Evolutionary conservation across 1,139 yeast species (phyloP), one percentile per base, ranked within the genome.

Genomic region (Debaryomyces psychrophilus): DNA sequence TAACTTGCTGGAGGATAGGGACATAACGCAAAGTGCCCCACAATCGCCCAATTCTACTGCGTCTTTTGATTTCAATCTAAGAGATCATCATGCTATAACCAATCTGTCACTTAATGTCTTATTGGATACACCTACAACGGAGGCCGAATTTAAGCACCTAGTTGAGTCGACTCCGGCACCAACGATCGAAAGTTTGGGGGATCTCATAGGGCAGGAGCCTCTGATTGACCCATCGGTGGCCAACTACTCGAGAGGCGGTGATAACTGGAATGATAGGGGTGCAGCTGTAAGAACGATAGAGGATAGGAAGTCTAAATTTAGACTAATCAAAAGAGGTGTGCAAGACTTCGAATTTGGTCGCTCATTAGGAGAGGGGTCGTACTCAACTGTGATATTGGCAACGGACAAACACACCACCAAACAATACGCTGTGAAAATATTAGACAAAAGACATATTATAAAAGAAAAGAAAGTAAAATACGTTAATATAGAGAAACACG

Each of bases 391-490:
- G 5, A 87, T 87, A 43, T 83, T 87, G 44, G 99, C 96, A 0
- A 77, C 87, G 1, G 97, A 93, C 55, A 76, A 83, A 38, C 83
- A 83, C 49, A 83, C 87, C n/a, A 68, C 77, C 43, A 79, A 80
- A 47, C 83, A 85, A 47, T 93, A 87, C 62, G 99, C 99, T 4
- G 85, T 95, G 51, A 95, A 95, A 65, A 85, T 93, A 5, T 79
- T 95, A 38, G 95, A 95, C 55, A 95, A 95, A 67, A 79, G 90
- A 37, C 99, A 95, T 67, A 95, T 93, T 50, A 93, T 93, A 57
- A 87, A 89, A 64, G 99, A 93, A 67, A 88, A 88, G 62, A 93
- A 93, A 65, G 95, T 92, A 56, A 93, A 95, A 66, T 95, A 93
- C 61, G 99, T 93, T 49, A 92, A 92, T 60, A 93, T 95, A 49